A percentile compares a stretch with the other conserved stretches of the same genome.
Conservation (phyloP, 495 filamentous ascomycete genomes). For the Tuber indicum region DNA sequence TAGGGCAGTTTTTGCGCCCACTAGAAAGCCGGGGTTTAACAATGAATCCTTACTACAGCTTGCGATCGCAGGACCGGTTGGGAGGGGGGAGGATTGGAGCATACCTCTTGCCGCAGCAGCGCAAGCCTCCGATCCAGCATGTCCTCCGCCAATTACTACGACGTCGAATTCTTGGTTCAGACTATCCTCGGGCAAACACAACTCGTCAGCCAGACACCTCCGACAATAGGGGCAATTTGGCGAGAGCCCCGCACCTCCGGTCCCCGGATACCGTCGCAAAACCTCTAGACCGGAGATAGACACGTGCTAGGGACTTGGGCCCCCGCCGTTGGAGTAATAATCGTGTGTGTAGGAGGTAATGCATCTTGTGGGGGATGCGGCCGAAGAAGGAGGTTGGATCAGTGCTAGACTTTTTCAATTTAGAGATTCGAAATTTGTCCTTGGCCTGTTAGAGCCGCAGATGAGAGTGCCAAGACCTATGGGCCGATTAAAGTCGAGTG, state of each 20-base stretch:
- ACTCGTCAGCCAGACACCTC: neutral
- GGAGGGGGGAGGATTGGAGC: neutral
- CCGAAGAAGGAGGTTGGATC: constrained; percentile 1
- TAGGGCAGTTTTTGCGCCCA: constrained; percentile 81
- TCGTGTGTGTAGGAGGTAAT: constrained; percentile 15
- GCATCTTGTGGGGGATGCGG: constrained; percentile 17
- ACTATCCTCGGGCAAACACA: neutral
- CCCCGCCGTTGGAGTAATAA: constrained; percentile 14
- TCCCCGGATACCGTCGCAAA: constrained; percentile 24
- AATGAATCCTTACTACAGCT: neutral
- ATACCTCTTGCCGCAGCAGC: constrained; percentile 72
- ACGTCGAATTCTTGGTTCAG: constrained; percentile 71
- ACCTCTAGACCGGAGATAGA: constrained; percentile 5
- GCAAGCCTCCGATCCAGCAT: constrained; percentile 90
- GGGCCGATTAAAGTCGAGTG: neutral
- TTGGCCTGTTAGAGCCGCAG: neutral
- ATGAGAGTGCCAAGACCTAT: neutral
- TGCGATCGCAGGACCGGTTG: neutral
- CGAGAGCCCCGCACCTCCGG: constrained; percentile 8
- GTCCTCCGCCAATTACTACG: constrained; percentile 88
- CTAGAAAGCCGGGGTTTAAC: constrained; percentile 25
- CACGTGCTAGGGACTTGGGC: neutral
- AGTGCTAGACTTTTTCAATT: neutral
- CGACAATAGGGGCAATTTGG: neutral
- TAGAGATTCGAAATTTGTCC: neutral